Percentiles rank a stretch among this genome's conserved stretches.
These are phyloP conservation scores for Cyberlindnera mississippiensis DNA, from an alignment of 805 yeast genomes.

Conservation along the genomic window DNA sequence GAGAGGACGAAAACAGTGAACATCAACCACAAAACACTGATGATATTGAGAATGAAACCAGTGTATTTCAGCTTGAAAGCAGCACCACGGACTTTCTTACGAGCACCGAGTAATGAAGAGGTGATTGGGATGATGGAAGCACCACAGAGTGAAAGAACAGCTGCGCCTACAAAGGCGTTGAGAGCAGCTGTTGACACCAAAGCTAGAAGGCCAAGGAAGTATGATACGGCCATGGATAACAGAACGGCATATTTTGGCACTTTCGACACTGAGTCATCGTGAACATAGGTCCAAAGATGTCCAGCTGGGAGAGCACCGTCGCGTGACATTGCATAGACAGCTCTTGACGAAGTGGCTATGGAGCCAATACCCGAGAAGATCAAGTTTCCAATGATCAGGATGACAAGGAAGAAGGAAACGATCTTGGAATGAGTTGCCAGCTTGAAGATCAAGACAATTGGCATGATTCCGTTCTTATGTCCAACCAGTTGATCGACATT, in stretches of 20 bases:
- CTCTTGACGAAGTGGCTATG: conserved; percentile 75
- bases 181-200: conserved; percentile 70
- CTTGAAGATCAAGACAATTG: conserved; percentile 74
- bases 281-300: conserved; percentile 62
- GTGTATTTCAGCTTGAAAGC: conserved; percentile 57
- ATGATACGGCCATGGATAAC: conserved; percentile 59
- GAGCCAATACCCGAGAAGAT: conserved; percentile 77
- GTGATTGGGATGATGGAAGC: conserved; percentile 76
- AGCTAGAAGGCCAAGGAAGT: conserved; percentile 58
- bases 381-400: conserved; percentile 64
- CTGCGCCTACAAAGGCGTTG: conserved; percentile 80
- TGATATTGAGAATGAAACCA: conserved; percentile 60
- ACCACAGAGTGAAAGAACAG: conserved; percentile 68
- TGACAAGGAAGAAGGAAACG: conserved; percentile 64
- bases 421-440: conserved; percentile 63
- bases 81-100: conserved; percentile 62
- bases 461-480: conserved; percentile 64
- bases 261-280: conserved; percentile 46
- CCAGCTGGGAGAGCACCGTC: conserved; percentile 75
- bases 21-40: conserved; percentile 58
- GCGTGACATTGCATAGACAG: conserved; percentile 78
- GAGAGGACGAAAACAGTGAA: conserved; percentile 61
- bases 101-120: conserved; percentile 53
- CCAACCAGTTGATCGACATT: conserved; percentile 55
- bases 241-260: conserved; percentile 71